Percentiles rank a stretch among this genome's conserved stretches.
Conservation (phyloP, 495 filamentous ascomycete species). For the Daldinia concentrica region DNA sequence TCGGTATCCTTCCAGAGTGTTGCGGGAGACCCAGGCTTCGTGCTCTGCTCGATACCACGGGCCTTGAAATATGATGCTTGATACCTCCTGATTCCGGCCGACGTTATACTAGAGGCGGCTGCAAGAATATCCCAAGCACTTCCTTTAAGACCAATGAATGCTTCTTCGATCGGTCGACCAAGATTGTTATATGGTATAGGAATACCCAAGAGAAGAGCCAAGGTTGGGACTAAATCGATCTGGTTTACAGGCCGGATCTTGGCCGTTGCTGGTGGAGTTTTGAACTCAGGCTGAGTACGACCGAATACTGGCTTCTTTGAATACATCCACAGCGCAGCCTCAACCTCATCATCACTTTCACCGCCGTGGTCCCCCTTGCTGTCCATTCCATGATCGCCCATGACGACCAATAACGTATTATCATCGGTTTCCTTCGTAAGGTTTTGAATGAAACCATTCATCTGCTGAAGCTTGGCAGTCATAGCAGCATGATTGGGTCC, state of each 20-base stretch:
- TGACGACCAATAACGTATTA: constrained; percentile 87
- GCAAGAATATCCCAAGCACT: constrained; percentile 79
- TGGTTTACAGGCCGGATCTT: constrained; percentile 87
- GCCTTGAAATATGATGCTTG: constrained; percentile 68
- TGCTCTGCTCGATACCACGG: constrained; percentile 68
- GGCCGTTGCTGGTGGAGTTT: constrained; percentile 73
- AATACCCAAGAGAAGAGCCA: constrained; percentile 85
- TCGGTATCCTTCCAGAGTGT: constrained; percentile 65
- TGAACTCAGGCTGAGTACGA: constrained; percentile 67
- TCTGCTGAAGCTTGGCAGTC: constrained; percentile 88
- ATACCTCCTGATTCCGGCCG: constrained; percentile 90
- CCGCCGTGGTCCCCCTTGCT: constrained; percentile 96
- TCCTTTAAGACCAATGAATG: constrained; percentile 76
- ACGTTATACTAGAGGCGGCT: constrained; percentile 75
- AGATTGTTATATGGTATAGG: constrained; percentile 98
- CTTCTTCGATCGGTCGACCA: constrained; percentile 93
- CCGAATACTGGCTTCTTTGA: constrained; percentile 86
- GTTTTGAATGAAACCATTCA: constrained; percentile 80
- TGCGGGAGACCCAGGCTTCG: constrained; percentile 62
- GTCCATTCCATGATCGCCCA: constrained; percentile 99
- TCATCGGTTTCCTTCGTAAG: constrained; percentile 80
- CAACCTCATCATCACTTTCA: constrained; percentile 92
- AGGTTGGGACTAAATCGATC: constrained; percentile 93
- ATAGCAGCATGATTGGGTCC: constrained; percentile 93
- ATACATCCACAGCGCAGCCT: constrained; percentile 98